phyloP scores from a whole-genome alignment of 2,329 filamentous ascomycete species.

The Colletotrichum karsti region DNA sequence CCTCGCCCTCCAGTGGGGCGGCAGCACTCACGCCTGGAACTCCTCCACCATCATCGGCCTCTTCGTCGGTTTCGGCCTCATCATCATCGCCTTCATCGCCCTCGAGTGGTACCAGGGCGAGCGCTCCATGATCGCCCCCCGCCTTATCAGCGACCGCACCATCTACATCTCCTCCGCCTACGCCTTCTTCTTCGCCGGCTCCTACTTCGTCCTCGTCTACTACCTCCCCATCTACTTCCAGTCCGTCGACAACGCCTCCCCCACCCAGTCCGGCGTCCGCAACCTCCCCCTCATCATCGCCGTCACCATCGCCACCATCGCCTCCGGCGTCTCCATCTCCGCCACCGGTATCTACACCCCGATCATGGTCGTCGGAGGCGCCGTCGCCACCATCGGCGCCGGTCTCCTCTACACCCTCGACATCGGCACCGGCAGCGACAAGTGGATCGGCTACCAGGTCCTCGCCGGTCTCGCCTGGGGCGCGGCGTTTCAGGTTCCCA shows the following conservation, averaged over 20 bases:
- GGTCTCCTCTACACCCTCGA: slow-evolving; percentile 53
- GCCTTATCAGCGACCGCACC: slow-evolving; percentile 48
- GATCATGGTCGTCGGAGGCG: slow-evolving; percentile 53
- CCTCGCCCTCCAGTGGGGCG: slow-evolving; percentile 58
- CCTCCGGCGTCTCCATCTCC: slow-evolving; percentile 48
- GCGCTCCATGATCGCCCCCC: slow-evolving; percentile 50
- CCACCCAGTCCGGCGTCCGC: slow-evolving; percentile 51
- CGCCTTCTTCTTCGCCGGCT: slow-evolving; percentile 51
- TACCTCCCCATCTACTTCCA: slow-evolving; percentile 58
- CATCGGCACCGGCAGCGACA: slow-evolving; percentile 44
- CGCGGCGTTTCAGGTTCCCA: slow-evolving; percentile 55
- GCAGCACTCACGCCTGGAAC: slow-evolving; percentile 52
- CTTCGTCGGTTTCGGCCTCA: slow-evolving; percentile 48
- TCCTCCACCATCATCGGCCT: slow-evolving; percentile 50
- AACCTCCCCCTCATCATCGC: slow-evolving; percentile 55
- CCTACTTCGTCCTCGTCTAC: slow-evolving; percentile 55
- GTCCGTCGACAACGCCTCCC: slow-evolving; percentile 48
- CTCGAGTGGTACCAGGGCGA: slow-evolving; percentile 54
- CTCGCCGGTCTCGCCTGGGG: slow-evolving; percentile 58
- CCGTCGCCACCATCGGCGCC: slow-evolving; percentile 50
- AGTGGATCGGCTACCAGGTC: slow-evolving; percentile 64
- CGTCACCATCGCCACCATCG: slow-evolving; percentile 50
- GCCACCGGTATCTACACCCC: slow-evolving; percentile 51
- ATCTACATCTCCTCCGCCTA: slow-evolving; percentile 46
- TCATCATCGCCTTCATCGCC: slow-evolving; percentile 42